Percentiles rank a stretch among this genome's conserved stretches.
phyloP scores from a whole-genome alignment of 805 yeast species.

The Ogataea nitratoaversa region DNA sequence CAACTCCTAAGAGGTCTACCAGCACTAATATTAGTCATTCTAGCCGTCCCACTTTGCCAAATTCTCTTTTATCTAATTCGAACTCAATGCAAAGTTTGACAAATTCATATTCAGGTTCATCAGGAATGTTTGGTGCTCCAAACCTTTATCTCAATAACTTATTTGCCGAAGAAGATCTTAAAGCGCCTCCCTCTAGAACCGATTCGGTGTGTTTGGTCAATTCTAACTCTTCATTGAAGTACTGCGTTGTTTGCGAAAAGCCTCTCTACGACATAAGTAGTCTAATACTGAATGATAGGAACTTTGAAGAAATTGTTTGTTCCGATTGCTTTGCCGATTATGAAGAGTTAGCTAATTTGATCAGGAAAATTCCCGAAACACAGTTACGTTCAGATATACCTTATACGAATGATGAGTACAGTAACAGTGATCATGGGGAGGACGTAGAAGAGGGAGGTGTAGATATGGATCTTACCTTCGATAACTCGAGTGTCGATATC shows the following conservation, averaged over 20 bases:
- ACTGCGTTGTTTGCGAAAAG: conserved; percentile 67
- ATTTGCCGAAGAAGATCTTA: too few species aligned
- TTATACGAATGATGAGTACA: not conserved
- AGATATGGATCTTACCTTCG: not conserved
- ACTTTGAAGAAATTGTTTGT: conserved; percentile 54
- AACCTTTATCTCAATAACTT: too few species aligned
- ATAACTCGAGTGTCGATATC: not conserved
- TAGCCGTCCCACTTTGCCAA: too few species aligned
- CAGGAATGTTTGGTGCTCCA: too few species aligned
- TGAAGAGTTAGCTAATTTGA: conserved; percentile 19
- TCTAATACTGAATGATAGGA: conserved; percentile 23
- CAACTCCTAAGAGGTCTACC: too few species aligned
- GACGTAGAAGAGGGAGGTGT: conserved; percentile 1
- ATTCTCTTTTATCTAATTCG: too few species aligned
- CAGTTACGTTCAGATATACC: not conserved
- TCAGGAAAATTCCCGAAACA: conserved; percentile 9
- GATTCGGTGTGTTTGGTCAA: not conserved
- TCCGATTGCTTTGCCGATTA: conserved; percentile 51
- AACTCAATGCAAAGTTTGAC: too few species aligned
- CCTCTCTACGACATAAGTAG: conserved; percentile 62
- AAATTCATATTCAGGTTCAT: too few species aligned
- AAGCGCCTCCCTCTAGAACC: not conserved
- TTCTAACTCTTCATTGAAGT: conserved; percentile 32
- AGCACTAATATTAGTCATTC: too few species aligned
- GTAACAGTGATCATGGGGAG: too few species aligned